Base-by-base conservation (phyloP, 495 filamentous ascomycete species). In the Choiromyces venosus region DNA sequence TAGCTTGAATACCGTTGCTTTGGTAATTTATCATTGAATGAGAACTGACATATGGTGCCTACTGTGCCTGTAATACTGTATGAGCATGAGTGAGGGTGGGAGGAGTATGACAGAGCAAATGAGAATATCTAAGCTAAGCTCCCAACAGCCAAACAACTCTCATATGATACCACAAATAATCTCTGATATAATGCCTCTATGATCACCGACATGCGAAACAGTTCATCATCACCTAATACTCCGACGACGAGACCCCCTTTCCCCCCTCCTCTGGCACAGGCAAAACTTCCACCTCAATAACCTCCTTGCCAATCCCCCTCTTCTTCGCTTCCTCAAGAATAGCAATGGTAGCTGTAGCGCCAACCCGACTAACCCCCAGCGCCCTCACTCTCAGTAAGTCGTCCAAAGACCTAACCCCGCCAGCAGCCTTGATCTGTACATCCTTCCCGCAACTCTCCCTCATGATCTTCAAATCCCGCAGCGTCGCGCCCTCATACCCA, bases 371-470 rank as follows among this genome's bases (percentile, higher is more conserved):
- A 12, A 83, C 83, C 1, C 85, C 86, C 16, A 85, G 44, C 12
- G 76, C 78, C 76, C 81, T 82, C 18, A 83, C 81, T 37, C 77
- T 79, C 21, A 86, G 46, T 10, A 87, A 68, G 73, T 84, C 84
- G 78, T 86, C 84, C 46, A 87, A 73, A 10, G 82, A 85, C 64
- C 79, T 81, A 65, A 89, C 84, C 46, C 87, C 86, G 5, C 87
- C 87, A 0, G 87, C 85, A 35, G 86, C 87, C 80, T 89, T 89
- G 66, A 89, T 84, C 75, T 86, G 84, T 1, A 88, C 84, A 2
- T 83, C 77, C 0, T 82, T 72, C 0, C 83, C 83, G 19, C 83
- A 81, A 39, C 84, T 81, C 70, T 85, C 78, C 71, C 84, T 82
- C 87, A 89, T 90, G 16, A 89, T 68, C 80, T 84, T 83, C 25